A percentile compares a stretch with the other conserved stretches of the same genome.
Evolutionary conservation across 2,329 filamentous ascomycete genomes (phyloP).

Genomic region (Aspergillus chevalieri): DNA sequence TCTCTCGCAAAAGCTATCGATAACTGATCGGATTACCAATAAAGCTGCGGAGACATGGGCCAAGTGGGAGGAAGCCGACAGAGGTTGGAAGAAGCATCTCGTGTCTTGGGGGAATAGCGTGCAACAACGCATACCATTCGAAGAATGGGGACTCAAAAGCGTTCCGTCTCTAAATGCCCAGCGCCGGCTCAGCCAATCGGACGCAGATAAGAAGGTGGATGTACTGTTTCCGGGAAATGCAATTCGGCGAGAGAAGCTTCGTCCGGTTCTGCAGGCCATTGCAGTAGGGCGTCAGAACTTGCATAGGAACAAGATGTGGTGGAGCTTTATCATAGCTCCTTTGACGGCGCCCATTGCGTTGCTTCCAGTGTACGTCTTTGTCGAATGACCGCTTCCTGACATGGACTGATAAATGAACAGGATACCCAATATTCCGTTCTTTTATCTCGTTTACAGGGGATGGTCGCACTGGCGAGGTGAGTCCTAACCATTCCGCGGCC

Average conservation of each 20-base stretch:
- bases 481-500: slow-evolving; percentile 15
- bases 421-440: slow-evolving; percentile 91
- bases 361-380: slow-evolving; percentile 66
- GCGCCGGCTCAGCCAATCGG: slow-evolving; percentile 57
- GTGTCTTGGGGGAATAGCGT: slow-evolving; percentile 81
- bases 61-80: slow-evolving; percentile 75
- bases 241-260: slow-evolving; percentile 59
- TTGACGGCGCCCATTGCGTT: slow-evolving; percentile 75
- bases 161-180: slow-evolving; percentile 72
- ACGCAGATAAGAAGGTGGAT: slow-evolving; percentile 61
- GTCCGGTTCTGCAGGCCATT: slow-evolving; percentile 60
- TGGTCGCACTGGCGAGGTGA: slow-evolving; percentile 79
- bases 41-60: slow-evolving; percentile 75
- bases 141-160: slow-evolving; percentile 97
- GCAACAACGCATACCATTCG: slow-evolving; percentile 81
- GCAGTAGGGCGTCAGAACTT: slow-evolving; percentile 74
- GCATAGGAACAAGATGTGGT: slow-evolving; percentile 70
- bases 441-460: slow-evolving; percentile 82
- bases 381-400: not conserved
- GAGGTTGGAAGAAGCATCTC: slow-evolving; percentile 81
- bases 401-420: slow-evolving; percentile 39
- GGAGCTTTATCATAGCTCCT: slow-evolving; percentile 77
- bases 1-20: slow-evolving; percentile 48
- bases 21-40: slow-evolving; percentile 62
- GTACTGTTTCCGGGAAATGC: slow-evolving; percentile 65